Base-by-base conservation (phyloP, 2,329 filamentous ascomycete species). In the Nigrospora osmanthi region DNA sequence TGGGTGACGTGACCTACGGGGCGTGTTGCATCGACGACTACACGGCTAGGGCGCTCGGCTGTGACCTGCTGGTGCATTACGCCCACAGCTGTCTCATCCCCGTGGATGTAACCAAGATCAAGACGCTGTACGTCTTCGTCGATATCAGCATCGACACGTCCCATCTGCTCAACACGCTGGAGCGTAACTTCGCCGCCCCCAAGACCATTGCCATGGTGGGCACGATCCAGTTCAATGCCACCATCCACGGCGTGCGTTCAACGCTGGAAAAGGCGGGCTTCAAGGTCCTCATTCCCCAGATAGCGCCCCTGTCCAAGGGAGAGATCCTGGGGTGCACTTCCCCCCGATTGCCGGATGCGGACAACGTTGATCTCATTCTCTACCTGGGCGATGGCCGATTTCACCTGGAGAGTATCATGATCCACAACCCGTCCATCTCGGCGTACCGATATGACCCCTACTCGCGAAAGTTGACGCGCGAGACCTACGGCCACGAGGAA, bases 11-110 rank as follows among this genome's bases (percentile, higher is more conserved):
- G 37, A 98, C 93, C 1, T 98, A 98, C 63, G 93, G 93, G 51
- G 93, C 93, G 17, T 98, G 93, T 71, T 98, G 93, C 61, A 96
- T 98, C 56, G 93, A 98, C 63, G 93, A 98, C 68, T 98, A 94
- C 68, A 98, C 93, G 0, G 94, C 93, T 2, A 76, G 91, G 38
- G 93, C 94, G 1, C 76, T 98, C 17, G 93, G 89, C 2, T 98
- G 93, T 62, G 93, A 98, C 56, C 72, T 98, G 7, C 75, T 98
- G 11, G 87, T 98, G 1, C 93, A 98, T 68, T 98, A 98, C 61
- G 93, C 93, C 1, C 93, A 98, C 68, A 94, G 87, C 61, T 98
- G 93, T 57, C 75, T 98, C 50, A 95, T 98, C 54, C 93, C 93
- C 0, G 89, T 97, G 11, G 91, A 95, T 54, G 87, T 97, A 13